phyloP scores from a whole-genome alignment of 228 moss, liverwort and hornwort species.

The Sphagnum magellanicum region DNA sequence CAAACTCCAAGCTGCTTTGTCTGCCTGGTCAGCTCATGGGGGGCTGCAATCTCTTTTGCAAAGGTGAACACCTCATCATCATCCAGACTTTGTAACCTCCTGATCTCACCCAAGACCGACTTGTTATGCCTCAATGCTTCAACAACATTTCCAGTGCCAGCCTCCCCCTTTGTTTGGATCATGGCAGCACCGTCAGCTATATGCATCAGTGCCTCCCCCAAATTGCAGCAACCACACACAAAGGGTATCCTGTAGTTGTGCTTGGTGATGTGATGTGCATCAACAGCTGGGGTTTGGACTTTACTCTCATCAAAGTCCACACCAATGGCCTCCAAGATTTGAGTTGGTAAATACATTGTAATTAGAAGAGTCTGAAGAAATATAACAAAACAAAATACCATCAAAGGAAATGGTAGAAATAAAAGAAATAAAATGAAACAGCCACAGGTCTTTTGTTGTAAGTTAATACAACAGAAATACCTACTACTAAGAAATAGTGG shows the following conservation, averaged over 20 bases:
- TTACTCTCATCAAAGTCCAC: slow-evolving; percentile 61
- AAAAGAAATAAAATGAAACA: too few relatives aligned
- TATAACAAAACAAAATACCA: too few relatives aligned
- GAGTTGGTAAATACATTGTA: too few relatives aligned
- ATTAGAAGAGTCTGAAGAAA: too few relatives aligned
- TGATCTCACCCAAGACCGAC: slow-evolving; percentile 47
- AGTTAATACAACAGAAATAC: too few relatives aligned
- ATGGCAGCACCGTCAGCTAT: slow-evolving; percentile 58
- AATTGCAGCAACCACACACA: slow-evolving; percentile 49
- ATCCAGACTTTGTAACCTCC: slow-evolving; percentile 42
- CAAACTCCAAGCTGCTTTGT: slow-evolving; percentile 53
- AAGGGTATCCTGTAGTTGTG: slow-evolving; percentile 53
- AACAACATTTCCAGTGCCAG: slow-evolving; percentile 54
- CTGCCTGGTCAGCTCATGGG: slow-evolving; percentile 55
- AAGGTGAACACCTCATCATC: slow-evolving; percentile 55
- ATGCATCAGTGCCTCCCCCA: slow-evolving; percentile 46
- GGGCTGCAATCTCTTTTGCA: slow-evolving; percentile 49
- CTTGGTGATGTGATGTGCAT: slow-evolving; percentile 49
- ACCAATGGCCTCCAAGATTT: slow-evolving; percentile 49
- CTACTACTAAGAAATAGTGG: too few relatives aligned
- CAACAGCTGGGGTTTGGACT: slow-evolving; percentile 51
- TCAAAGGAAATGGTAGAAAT: too few relatives aligned
- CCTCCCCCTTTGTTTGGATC: slow-evolving; percentile 60
- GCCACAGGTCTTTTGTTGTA: too few relatives aligned
- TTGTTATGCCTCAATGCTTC: slow-evolving; percentile 52